These are phyloP conservation scores for Prinsepia uniflora DNA, from an alignment of 306 rosid genomes.

Conservation along the genomic window DNA sequence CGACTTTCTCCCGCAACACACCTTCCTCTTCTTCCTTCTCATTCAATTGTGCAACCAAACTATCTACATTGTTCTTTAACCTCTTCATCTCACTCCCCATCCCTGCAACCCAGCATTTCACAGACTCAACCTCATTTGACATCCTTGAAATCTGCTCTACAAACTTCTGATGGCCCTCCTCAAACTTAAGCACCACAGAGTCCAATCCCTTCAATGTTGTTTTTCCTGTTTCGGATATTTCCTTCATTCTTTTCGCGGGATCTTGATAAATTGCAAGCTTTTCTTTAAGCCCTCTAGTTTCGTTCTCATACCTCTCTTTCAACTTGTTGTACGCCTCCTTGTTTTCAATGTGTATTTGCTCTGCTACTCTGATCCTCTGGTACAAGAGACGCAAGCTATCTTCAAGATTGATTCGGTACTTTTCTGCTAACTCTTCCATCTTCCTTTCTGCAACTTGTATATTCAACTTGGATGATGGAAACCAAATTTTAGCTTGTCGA, in stretches of 20 bases:
- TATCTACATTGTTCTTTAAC: constrained; percentile 24
- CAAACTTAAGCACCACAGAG: constrained; percentile 26
- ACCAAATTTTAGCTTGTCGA: constrained; percentile 21
- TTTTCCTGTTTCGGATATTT: constrained; percentile 9
- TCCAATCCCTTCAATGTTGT: constrained; percentile 27
- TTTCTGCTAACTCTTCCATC: constrained; percentile 53
- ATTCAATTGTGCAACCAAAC: constrained; percentile 26
- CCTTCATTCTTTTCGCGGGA: constrained; percentile 22
- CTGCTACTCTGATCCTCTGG: constrained; percentile 62
- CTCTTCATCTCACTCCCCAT: constrained; percentile 35
- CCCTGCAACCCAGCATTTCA: constrained; percentile 40
- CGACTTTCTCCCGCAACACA: constrained; percentile 44
- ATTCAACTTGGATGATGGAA: constrained; percentile 21
- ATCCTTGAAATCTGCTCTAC: constrained; percentile 29
- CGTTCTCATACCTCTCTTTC: constrained; percentile 40
- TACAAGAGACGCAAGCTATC: constrained; percentile 50
- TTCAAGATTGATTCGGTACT: constrained; percentile 42
- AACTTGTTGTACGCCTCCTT: constrained; percentile 40
- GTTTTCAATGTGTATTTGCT: constrained; percentile 58
- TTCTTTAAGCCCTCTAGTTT: constrained; percentile 32
- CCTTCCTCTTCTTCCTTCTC: constrained; percentile 51
- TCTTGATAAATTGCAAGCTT: constrained; percentile 36
- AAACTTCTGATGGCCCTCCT: constrained; percentile 26
- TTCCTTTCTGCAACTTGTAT: constrained; percentile 42
- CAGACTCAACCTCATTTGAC: constrained; percentile 36